These are phyloP conservation scores for Alternaria sp. DNA, from an alignment of 2,329 filamentous ascomycete genomes.

Conservation along the genomic window DNA sequence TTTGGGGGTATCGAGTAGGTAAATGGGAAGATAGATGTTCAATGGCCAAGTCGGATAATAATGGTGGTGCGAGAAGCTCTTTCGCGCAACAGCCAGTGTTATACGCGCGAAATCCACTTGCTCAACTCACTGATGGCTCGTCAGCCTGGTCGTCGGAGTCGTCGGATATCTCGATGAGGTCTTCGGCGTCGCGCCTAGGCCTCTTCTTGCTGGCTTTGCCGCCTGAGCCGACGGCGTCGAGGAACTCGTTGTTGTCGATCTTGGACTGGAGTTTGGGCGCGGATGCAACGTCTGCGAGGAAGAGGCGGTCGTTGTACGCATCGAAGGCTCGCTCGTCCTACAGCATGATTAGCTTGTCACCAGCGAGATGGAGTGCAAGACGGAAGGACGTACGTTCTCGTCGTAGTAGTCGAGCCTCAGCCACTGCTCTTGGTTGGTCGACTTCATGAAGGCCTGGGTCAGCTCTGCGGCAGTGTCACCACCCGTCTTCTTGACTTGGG, in stretches of 20 bases:
- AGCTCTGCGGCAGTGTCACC: slow-evolving; percentile 71
- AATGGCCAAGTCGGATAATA: neutral
- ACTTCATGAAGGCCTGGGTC: slow-evolving; percentile 76
- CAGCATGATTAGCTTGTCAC: neutral
- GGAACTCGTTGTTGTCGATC: slow-evolving; percentile 64
- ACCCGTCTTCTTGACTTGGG: slow-evolving; percentile 80
- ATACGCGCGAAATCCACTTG: slow-evolving; percentile 3
- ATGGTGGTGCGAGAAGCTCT: neutral
- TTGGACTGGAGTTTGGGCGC: slow-evolving; percentile 60
- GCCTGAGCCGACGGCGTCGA: slow-evolving; percentile 67
- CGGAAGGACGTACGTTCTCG: slow-evolving; percentile 65
- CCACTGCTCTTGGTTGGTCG: slow-evolving; percentile 85
- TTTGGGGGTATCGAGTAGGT: slow-evolving; percentile 12
- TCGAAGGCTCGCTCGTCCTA: slow-evolving; percentile 73
- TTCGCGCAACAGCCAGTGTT: neutral
- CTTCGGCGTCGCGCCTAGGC: slow-evolving; percentile 34
- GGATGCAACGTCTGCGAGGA: slow-evolving; percentile 55
- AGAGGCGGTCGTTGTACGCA: slow-evolving; percentile 75
- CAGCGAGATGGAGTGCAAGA: neutral
- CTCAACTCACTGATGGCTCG: slow-evolving; percentile 10
- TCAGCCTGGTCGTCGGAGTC: slow-evolving; percentile 32
- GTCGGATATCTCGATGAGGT: slow-evolving; percentile 42
- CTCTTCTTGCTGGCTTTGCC: slow-evolving; percentile 50
- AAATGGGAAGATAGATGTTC: neutral
- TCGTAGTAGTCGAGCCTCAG: slow-evolving; percentile 78